Base-by-base conservation (phyloP, 345 rosid genomes). In the Crucihimalaya himalaica region DNA sequence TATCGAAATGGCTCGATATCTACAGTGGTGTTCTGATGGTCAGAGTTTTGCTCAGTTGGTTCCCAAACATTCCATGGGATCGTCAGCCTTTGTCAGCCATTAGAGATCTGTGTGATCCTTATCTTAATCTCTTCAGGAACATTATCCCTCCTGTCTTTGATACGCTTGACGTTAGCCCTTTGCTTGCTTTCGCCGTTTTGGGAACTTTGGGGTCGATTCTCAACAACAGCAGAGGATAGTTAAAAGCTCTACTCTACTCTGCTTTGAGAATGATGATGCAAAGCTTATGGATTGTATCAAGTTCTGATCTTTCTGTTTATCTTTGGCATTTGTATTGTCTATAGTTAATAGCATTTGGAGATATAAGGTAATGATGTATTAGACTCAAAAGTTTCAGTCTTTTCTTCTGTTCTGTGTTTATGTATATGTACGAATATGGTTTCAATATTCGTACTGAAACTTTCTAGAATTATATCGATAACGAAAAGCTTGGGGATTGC, bases 11-110 rank as follows among this genome's bases (percentile, higher is more conserved):
- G 97, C 87, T 91, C 0, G 96, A 93, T 53, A 88, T 91, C 15
- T 89, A 91, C 85, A 91, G 94, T 16, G 96, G 90, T 63, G 95
- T 89, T 35, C 72, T 94, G 79, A 83, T 89, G 97, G 89, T 94
- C 47, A 83, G 97, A 84, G 98, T 94, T 46, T 82, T 94, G 79
- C 90, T 91, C 12, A 89, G 97, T 74, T 94, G 96, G 98, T 94
- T 94, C 78, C 98, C 96, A 0, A 94, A 94, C 71, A 87, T 89
- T 4, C 96, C 95, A 0, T 91, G 96, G 98, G 96, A 94, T 46
- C 78, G 90, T 20, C 97, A 89, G 81, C 96, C 97, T 1, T 69
- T 91, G 31, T 84, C 93, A 5, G 97, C 96, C 1, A 86, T 91
- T 5, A 82, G 95, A 67, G 97, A 88, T 81, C 83, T 91, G 0